phyloP scores from a whole-genome alignment of 2,329 filamentous ascomycete genomes.

The Cytospora leucostoma region DNA sequence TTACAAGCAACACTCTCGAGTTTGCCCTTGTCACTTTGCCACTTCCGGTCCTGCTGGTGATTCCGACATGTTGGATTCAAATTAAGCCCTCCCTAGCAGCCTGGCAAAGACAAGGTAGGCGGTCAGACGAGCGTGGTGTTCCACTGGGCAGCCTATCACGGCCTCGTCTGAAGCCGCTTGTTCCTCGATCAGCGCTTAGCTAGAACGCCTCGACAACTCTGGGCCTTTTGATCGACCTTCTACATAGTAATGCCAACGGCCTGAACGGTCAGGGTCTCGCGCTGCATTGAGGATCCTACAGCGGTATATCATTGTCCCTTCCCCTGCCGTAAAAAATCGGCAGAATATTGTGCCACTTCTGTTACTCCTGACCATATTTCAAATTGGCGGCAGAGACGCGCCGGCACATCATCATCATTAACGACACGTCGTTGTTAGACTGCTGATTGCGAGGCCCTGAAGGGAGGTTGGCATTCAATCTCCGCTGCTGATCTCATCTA shows the following conservation, averaged over 20 bases:
- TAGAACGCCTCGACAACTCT: constrained; percentile 23
- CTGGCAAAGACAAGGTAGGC: constrained; percentile 7
- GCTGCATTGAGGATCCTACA: constrained; percentile 2
- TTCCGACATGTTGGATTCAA: not conserved
- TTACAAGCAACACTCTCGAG: too few species aligned
- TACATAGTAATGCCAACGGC: constrained; percentile 5
- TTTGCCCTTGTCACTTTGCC: too few species aligned
- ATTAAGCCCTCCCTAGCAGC: not conserved
- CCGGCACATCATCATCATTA: not conserved
- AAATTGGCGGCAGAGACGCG: constrained; percentile 9
- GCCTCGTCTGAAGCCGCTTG: constrained; percentile 24
- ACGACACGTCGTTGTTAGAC: not conserved
- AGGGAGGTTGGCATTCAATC: constrained; percentile 12
- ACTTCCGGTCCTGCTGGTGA: not conserved
- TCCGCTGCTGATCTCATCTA: constrained; percentile 13
- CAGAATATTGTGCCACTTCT: not conserved
- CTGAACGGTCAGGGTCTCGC: not conserved
- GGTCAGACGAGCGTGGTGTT: constrained; percentile 8
- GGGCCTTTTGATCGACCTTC: constrained; percentile 23
- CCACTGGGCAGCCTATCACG: constrained; percentile 19
- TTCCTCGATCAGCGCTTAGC: constrained; percentile 23
- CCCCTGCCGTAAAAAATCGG: constrained; percentile 11
- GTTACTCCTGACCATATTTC: constrained; percentile 4
- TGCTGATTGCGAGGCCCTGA: not conserved
- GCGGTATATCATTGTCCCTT: not conserved